These are phyloP conservation scores for Inonotus obliquus DNA, from an alignment of 1,284 basidiomycete genomes.

Conservation along the genomic window DNA sequence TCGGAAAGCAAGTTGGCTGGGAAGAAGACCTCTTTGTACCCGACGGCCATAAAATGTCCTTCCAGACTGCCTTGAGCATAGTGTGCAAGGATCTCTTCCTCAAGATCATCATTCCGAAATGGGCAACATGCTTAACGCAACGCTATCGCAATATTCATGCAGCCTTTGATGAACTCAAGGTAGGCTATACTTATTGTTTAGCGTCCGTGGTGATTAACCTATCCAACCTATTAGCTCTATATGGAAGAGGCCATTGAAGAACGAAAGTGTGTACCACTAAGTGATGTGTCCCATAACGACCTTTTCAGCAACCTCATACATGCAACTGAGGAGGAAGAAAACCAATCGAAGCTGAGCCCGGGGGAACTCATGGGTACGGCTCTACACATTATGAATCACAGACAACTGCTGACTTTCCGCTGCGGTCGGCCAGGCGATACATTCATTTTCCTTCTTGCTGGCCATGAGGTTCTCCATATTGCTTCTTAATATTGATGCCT, in stretches of 20 bases:
- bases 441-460: conserved; percentile 54
- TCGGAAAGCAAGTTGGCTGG: conserved; percentile 50
- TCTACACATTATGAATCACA: background rate
- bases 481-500: background rate
- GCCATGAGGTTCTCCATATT: conserved; percentile 44
- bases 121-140: conserved; percentile 39
- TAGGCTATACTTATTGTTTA: conserved; percentile 22
- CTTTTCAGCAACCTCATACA: conserved; percentile 51
- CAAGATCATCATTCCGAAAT: conserved; percentile 41
- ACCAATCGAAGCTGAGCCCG: conserved; percentile 37
- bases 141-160: conserved; percentile 31
- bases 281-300: conserved; percentile 44
- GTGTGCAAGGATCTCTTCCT: conserved; percentile 41
- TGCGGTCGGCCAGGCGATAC: conserved; percentile 42
- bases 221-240: conserved; percentile 35
- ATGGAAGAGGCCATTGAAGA: conserved; percentile 52
- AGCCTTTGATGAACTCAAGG: conserved; percentile 48
- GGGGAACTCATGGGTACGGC: conserved; percentile 45
- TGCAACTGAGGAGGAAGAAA: conserved; percentile 37
- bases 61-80: conserved; percentile 49
- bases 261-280: conserved; percentile 31
- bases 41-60: conserved; percentile 46
- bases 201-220: background rate
- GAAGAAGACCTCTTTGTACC: conserved; percentile 38
- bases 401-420: background rate